Conservation (phyloP, 2,329 filamentous ascomycete genomes). For the Aspergillus carbonarius region DNA sequence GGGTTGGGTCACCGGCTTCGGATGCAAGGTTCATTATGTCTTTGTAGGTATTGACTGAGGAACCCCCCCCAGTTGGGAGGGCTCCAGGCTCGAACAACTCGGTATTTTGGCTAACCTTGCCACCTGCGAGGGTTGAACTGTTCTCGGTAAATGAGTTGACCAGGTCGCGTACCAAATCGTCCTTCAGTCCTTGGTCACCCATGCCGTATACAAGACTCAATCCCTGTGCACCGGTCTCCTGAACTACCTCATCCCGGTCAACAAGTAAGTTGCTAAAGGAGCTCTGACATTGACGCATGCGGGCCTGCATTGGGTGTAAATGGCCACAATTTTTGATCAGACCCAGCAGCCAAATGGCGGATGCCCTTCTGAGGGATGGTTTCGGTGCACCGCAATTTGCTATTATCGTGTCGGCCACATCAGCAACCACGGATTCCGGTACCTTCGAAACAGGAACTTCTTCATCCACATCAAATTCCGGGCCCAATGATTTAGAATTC, state of each 20-base stretch:
- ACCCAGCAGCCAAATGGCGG: conserved; percentile 92
- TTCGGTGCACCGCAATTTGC: conserved; percentile 79
- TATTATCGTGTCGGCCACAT: conserved; percentile 70
- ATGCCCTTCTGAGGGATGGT: conserved; percentile 84
- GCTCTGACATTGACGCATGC: conserved; percentile 74
- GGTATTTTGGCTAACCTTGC: conserved; percentile 84
- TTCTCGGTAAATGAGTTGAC: conserved; percentile 81
- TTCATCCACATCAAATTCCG: conserved; percentile 72
- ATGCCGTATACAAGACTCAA: conserved; percentile 92
- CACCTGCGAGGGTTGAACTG: conserved; percentile 60
- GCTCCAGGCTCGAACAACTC: conserved; percentile 91
- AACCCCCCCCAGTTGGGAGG: conserved; percentile 84
- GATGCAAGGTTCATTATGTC: conserved; percentile 95
- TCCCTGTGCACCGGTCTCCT: conserved; percentile 90
- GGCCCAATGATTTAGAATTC: conserved; percentile 75
- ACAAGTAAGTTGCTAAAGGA: conserved; percentile 86
- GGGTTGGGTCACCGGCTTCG: conserved; percentile 89
- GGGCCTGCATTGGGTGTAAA: conserved; percentile 68
- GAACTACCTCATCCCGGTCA: conserved; percentile 88
- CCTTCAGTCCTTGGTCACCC: conserved; percentile 76
- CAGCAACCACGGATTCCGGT: conserved; percentile 45
- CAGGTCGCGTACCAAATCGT: conserved; percentile 80
- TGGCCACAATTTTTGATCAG: conserved; percentile 87
- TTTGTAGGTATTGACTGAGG: conserved; percentile 90
- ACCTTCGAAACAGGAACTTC: conserved; percentile 41